These are phyloP conservation scores for Annulohypoxylon bovei DNA, from an alignment of 495 filamentous ascomycete genomes.

Conservation along the genomic window DNA sequence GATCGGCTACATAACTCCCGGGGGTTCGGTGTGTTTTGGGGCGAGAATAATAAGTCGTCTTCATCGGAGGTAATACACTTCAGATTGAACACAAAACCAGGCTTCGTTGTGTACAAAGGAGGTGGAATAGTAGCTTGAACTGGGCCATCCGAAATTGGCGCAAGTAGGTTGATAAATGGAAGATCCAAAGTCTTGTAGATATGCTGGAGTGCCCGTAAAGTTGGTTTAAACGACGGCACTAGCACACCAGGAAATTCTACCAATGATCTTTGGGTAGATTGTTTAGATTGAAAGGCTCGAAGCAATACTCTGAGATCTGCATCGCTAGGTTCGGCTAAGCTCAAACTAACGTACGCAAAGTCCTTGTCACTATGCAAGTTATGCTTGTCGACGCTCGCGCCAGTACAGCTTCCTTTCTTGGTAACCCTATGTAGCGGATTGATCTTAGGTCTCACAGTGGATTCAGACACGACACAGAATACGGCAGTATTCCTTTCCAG, in stretches of 20 bases:
- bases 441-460: constrained; percentile 27
- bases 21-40: constrained; percentile 49
- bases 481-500: constrained; percentile 55
- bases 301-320: constrained; percentile 14
- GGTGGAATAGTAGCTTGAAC: constrained; percentile 42
- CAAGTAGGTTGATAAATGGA: constrained; percentile 68
- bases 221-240: constrained; percentile 70
- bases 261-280: constrained; percentile 49
- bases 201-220: constrained; percentile 66
- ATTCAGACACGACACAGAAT: constrained; percentile 64
- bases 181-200: constrained; percentile 61
- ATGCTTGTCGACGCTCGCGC: background rate
- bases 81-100: constrained; percentile 64
- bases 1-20: constrained; percentile 52
- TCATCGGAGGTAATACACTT: constrained; percentile 55
- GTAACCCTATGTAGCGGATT: background rate
- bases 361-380: constrained; percentile 12
- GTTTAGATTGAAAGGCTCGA: constrained; percentile 21
- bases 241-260: constrained; percentile 77
- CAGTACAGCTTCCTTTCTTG: background rate
- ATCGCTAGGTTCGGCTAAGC: constrained; percentile 27
- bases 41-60: constrained; percentile 44
- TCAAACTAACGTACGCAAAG: constrained; percentile 25
- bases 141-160: constrained; percentile 45
- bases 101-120: constrained; percentile 61